A percentile compares a stretch with the other conserved stretches of the same genome.
Evolutionary conservation across 495 filamentous ascomycete species (phyloP).

Genomic region (Cercophora newfieldiana): DNA sequence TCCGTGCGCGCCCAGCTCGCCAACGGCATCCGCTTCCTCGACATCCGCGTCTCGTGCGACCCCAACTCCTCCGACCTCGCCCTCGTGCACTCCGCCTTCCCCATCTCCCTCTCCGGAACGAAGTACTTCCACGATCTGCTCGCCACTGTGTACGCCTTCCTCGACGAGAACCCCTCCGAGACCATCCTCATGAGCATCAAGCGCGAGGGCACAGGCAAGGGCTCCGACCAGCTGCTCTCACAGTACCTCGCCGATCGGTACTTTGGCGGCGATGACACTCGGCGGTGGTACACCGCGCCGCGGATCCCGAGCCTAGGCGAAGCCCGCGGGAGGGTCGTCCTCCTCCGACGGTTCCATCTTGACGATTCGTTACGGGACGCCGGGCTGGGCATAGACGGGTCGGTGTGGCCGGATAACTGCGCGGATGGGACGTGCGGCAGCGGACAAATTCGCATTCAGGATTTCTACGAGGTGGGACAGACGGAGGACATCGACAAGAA

Average conservation of each 20-base stretch:
- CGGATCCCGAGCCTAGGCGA: constrained; percentile 81
- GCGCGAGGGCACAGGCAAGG: constrained; percentile 79
- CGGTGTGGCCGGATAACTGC: constrained; percentile 86
- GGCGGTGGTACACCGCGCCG: constrained; percentile 75
- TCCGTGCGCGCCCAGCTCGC: constrained; percentile 71
- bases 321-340: constrained; percentile 77
- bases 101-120: constrained; percentile 45
- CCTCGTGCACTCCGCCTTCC: constrained; percentile 50
- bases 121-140: constrained; percentile 77
- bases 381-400: constrained; percentile 82
- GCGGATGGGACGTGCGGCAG: constrained; percentile 69
- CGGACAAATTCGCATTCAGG: constrained; percentile 80
- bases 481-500: constrained; percentile 76
- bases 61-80: constrained; percentile 51
- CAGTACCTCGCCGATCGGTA: constrained; percentile 72
- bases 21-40: constrained; percentile 93
- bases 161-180: constrained; percentile 76
- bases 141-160: constrained; percentile 67
- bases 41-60: constrained; percentile 67
- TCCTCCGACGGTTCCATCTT: constrained; percentile 77
- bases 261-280: constrained; percentile 43
- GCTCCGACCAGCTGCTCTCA: constrained; percentile 77
- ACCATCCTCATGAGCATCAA: constrained; percentile 86
- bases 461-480: constrained; percentile 89
- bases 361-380: constrained; percentile 61